phyloP scores from a whole-genome alignment of 768 basidiomycete genomes.

The Tephrocybe rancida region DNA sequence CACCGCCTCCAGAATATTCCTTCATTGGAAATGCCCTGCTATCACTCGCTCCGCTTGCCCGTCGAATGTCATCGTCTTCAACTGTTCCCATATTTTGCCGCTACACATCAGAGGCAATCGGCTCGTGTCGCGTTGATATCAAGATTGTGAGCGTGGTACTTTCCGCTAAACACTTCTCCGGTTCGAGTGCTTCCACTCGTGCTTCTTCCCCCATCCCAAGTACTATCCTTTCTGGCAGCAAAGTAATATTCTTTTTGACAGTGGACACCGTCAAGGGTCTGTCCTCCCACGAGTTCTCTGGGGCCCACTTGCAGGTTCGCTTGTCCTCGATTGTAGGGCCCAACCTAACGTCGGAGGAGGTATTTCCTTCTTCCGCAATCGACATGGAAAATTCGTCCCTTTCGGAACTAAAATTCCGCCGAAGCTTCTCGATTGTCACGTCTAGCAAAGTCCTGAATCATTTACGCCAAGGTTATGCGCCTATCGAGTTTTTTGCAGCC shows the following conservation, averaged over 20 bases:
- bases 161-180: conserved; percentile 58
- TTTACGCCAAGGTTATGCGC: conserved; percentile 76
- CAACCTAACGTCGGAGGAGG: conserved; percentile 71
- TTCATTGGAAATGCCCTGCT: conserved; percentile 89
- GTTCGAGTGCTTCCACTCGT: conserved; percentile 69
- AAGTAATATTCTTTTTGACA: conserved; percentile 81
- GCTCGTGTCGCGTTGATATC: conserved; percentile 87
- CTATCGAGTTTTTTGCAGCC: conserved; percentile 89
- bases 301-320: conserved; percentile 85
- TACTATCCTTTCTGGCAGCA: conserved; percentile 71
- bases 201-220: conserved; percentile 75
- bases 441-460: conserved; percentile 74
- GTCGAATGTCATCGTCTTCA: conserved; percentile 73
- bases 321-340: conserved; percentile 86
- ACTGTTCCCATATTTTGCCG: conserved; percentile 89
- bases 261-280: conserved; percentile 90
- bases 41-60: conserved; percentile 79
- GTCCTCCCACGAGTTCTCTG: conserved; percentile 86
- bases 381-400: conserved; percentile 73
- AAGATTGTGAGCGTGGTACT: conserved; percentile 74
- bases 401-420: conserved; percentile 82
- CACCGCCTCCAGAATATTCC: conserved; percentile 85
- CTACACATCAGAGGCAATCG: conserved; percentile 94
- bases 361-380: conserved; percentile 73
- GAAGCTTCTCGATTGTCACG: conserved; percentile 78